Conservation (phyloP, 768 basidiomycete species). For the Dacryopinax primogenitus region DNA sequence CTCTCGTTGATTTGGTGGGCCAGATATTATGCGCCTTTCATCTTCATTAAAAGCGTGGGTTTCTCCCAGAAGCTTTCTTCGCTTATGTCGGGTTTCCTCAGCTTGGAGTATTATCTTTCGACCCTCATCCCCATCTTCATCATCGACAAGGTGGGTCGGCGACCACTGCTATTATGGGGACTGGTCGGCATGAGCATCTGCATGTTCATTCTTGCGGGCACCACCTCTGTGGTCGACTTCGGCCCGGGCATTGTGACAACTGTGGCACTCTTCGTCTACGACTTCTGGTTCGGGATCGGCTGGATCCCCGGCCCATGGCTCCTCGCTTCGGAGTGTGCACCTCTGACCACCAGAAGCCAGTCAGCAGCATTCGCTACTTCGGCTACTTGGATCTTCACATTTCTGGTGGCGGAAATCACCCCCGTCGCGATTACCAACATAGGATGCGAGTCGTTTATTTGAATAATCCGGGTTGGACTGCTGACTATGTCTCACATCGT, state of each 20-base stretch:
- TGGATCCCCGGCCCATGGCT: slow-evolving; percentile 3
- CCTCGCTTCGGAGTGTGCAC: neutral
- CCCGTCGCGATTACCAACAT: neutral
- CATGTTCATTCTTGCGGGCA: neutral
- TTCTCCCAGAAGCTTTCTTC: neutral
- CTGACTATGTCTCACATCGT: neutral
- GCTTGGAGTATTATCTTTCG: slow-evolving; percentile 3
- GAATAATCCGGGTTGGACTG: neutral
- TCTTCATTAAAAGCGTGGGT: neutral
- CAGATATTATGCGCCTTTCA: neutral
- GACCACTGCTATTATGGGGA: neutral
- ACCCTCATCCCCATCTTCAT: slow-evolving; percentile 6
- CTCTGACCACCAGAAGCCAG: slow-evolving; percentile 5
- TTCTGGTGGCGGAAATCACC: neutral
- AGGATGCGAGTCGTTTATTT: neutral
- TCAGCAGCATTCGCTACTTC: neutral
- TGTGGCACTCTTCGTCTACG: neutral
- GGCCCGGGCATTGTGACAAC: neutral
- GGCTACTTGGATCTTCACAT: slow-evolving; percentile 2
- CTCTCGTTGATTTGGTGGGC: neutral
- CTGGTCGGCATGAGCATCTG: neutral
- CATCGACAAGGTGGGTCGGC: slow-evolving; percentile 3
- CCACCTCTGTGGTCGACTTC: neutral
- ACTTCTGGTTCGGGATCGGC: neutral
- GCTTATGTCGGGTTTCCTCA: neutral